These are phyloP conservation scores for Cercospora berteroae DNA, from an alignment of 2,329 filamentous ascomycete species.

Conservation along the genomic window DNA sequence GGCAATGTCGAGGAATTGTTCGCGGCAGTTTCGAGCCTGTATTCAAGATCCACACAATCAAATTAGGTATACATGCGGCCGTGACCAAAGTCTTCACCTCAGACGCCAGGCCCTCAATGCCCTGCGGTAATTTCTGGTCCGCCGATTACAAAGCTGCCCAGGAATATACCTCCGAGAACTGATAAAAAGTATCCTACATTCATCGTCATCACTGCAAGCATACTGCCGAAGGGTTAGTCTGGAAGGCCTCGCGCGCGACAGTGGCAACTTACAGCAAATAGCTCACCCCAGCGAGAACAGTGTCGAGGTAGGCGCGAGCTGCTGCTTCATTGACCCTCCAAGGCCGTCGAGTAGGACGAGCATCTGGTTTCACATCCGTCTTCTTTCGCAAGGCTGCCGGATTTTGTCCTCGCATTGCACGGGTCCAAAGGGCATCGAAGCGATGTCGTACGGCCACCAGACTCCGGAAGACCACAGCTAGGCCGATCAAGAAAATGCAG, in stretches of 20 bases:
- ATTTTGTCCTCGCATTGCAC: neutral
- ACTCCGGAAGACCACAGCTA: conserved; percentile 66
- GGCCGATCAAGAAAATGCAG: conserved; percentile 80
- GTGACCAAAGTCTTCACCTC: too few species aligned
- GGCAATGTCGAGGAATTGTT: neutral
- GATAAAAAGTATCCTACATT: conserved; percentile 81
- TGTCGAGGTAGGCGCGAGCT: conserved; percentile 65
- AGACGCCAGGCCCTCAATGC: neutral
- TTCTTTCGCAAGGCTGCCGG: neutral
- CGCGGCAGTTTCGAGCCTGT: neutral
- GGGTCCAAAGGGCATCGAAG: conserved; percentile 52
- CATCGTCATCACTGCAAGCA: conserved; percentile 87
- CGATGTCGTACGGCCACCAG: conserved; percentile 32
- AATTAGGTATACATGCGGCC: neutral
- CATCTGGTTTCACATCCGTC: neutral
- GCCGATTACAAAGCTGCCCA: conserved; percentile 52
- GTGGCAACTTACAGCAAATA: conserved; percentile 71
- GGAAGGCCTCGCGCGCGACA: neutral
- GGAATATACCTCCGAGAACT: conserved; percentile 69
- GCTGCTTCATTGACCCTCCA: neutral
- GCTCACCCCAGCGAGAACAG: conserved; percentile 67
- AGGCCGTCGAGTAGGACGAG: neutral
- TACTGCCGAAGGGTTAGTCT: conserved; percentile 51
- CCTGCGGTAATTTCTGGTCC: neutral
- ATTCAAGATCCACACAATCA: neutral